Evolutionary conservation across 306 rosid species (phyloP), one percentile per base, ranked within the genome.

Genomic region (Rosa chinensis): DNA sequence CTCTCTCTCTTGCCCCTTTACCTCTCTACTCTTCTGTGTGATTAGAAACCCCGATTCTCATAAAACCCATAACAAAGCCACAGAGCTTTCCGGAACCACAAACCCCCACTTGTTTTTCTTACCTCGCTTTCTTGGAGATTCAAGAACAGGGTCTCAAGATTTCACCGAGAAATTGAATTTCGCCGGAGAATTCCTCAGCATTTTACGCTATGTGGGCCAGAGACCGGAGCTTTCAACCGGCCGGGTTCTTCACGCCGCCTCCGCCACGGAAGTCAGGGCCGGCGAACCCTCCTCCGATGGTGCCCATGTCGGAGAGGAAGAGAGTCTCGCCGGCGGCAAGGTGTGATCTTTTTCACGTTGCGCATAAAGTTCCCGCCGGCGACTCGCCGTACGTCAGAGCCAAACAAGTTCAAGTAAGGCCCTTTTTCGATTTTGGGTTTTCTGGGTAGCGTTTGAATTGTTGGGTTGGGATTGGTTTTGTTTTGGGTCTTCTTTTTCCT

Each of bases 381-480:
- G 94, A 95, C 81, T 93, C 99, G 25, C 98, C 99, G 3, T 95
- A 93, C 61, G 99, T 93, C 12, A 89, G 87, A 78, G 98, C 99
- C 75, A 95, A 95, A 74, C 97, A 95, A 49, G 97, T 93, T 91
- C 97, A 95, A 94, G 99, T 89, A 62, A n/a, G 79, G 10, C 1
- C 25, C 28, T 66, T 71, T 59, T 10, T 35, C 10, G 25, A n/a
- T 55, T 75, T 37, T 70, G 52, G 3, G 49, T 1, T 43, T 73
- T 32, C 49, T 64, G 42, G 45, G 67, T 4, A 16, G 5, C 28
- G n/a, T 47, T 32, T 64, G 55, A 42, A 12, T 52, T 6, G 66
- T 66, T 63, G 43, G 66, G 37, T 23, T 23, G 66, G 5, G 37
- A 10, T 59, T 59, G 43, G 69, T 32, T 16, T 17, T 63, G 49